These are phyloP conservation scores for Lentinula detonsa DNA, from an alignment of 768 basidiomycete genomes.

Conservation along the genomic window DNA sequence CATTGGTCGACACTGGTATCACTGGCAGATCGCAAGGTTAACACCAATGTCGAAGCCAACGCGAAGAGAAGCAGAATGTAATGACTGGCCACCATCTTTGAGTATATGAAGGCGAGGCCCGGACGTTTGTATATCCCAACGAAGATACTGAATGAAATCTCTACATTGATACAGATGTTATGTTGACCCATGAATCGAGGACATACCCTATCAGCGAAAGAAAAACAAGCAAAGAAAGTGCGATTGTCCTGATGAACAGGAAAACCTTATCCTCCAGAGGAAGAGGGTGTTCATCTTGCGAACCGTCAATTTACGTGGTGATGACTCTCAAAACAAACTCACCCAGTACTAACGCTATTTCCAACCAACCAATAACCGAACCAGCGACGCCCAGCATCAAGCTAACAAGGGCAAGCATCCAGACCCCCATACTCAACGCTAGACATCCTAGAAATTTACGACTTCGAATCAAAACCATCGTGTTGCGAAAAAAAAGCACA, in stretches of 20 bases:
- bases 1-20: slow-evolving; percentile 9
- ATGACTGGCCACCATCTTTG: slow-evolving; percentile 13
- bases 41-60: slow-evolving; percentile 9
- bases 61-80: slow-evolving; percentile 9
- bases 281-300: slow-evolving; percentile 11
- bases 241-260: slow-evolving; percentile 12
- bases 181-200: background rate
- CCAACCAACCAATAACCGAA: slow-evolving; percentile 16
- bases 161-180: background rate
- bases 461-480: slow-evolving; percentile 17
- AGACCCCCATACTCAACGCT: slow-evolving; percentile 13
- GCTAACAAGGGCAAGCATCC: slow-evolving; percentile 13
- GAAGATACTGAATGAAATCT: slow-evolving; percentile 9
- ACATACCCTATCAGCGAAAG: slow-evolving; percentile 15
- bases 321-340: background rate
- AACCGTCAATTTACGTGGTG: background rate
- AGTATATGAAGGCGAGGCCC: slow-evolving; percentile 12
- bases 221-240: slow-evolving; percentile 14
- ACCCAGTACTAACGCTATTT: slow-evolving; percentile 13
- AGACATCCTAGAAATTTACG: slow-evolving; percentile 15
- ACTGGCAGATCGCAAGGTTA: slow-evolving; percentile 8
- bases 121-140: slow-evolving; percentile 7
- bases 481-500: background rate
- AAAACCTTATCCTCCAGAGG: slow-evolving; percentile 9
- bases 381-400: slow-evolving; percentile 12